Base-by-base conservation (phyloP, 441 rosid species). In the Adansonia madagascariensis region DNA sequence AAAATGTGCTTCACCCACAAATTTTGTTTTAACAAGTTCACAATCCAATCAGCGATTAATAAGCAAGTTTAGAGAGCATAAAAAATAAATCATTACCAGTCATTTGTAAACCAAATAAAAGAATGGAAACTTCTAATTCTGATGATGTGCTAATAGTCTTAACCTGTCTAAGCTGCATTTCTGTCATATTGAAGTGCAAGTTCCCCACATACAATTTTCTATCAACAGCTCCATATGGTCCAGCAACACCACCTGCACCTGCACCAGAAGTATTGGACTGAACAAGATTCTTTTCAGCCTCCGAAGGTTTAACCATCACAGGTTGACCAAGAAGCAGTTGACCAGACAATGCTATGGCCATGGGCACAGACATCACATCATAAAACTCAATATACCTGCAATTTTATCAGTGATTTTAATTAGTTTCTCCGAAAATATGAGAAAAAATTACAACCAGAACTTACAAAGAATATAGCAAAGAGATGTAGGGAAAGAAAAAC, bases 351-450 rank as follows among this genome's bases (percentile, higher is more conserved):
- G 98, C 96, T 85, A 94, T 92, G 15, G 96, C 98, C 96, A 91
- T 90, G 47, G 98, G 98, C 75, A 94, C 97, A 41, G 94, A 89
- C 98, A 92, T 92, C 39, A 88, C 94, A 82, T 94, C 96, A 59
- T 90, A 92, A 80, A 92, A 94, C 82, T 94, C 98, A 56, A 94
- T 90, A 84, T 94, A 94, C 91, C 98, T 94, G 90, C 91, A 90
- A 77, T 77, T 73, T 53, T 39, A 80, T 17, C 35, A 31, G 35
- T 31, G 35, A 31, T 80, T 74, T 22, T 55, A 84, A 62, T 78
- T 87, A 84, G 82, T 72, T 80, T 82, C 80, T 83, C 82, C 69
- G 80, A 77, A 85, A 70, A 79, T 59, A 59, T 60, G 59, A 76
- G 65, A 9, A 72, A 46, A 75, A 55, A 77, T 41, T 66, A 68